Evolutionary conservation across 1,284 basidiomycete species (phyloP).

Genomic region (Neonothopanus nambi): DNA sequence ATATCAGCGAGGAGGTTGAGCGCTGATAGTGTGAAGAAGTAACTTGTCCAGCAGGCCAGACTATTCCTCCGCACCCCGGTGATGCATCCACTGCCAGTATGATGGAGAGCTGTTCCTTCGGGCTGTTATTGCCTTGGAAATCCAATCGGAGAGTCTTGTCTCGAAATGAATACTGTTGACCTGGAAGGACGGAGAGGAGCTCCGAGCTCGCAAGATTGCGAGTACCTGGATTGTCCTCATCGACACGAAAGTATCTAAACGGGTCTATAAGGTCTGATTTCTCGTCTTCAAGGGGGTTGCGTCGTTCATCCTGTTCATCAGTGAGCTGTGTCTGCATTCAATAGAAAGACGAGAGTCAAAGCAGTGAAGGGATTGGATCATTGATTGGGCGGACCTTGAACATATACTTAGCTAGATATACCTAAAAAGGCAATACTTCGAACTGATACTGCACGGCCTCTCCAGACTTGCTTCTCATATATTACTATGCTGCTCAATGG

Average conservation of each 20-base stretch:
- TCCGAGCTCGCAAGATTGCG: constrained; percentile 18
- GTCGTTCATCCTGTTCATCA: constrained; percentile 7
- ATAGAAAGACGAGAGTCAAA: not conserved
- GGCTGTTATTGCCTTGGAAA: constrained; percentile 32
- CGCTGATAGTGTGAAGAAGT: constrained; percentile 1
- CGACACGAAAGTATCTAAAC: constrained; percentile 52
- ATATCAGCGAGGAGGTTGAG: constrained; percentile 8
- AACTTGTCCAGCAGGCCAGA: constrained; percentile 93
- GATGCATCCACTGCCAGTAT: constrained; percentile 70
- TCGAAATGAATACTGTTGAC: constrained; percentile 54
- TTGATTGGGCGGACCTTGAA: too few relatives aligned
- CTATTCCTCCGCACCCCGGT: constrained; percentile 88
- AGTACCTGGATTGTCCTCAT: constrained; percentile 11
- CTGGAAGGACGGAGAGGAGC: constrained; percentile 47
- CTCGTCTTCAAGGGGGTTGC: constrained; percentile 50
- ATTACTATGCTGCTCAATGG: too few relatives aligned
- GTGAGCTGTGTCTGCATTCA: constrained; percentile 12
- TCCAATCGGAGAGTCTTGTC: constrained; percentile 47
- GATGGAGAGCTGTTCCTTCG: constrained; percentile 38
- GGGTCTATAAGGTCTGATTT: constrained; percentile 59
- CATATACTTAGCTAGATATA: too few relatives aligned
- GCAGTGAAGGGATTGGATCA: not conserved
- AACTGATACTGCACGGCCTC: too few relatives aligned
- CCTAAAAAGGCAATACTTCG: too few relatives aligned
- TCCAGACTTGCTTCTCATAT: too few relatives aligned